Evolutionary conservation across 345 rosid genomes (phyloP).

Genomic region (Euphorbia lathyris): DNA sequence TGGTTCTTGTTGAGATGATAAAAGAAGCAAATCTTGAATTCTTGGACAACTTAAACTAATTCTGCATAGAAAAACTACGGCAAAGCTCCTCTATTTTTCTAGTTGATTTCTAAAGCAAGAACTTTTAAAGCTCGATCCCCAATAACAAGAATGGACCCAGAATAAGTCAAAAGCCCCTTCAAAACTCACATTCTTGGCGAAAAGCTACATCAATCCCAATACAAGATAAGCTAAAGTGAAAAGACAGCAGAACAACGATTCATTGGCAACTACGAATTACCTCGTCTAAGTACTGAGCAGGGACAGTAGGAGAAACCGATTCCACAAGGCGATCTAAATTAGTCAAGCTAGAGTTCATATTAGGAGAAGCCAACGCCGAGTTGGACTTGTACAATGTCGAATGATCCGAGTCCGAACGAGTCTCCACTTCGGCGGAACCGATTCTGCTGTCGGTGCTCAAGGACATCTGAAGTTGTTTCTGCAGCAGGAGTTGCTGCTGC

Average conservation of each 20-base stretch:
- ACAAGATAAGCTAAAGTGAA: background rate
- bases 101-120: background rate
- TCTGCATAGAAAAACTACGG: background rate
- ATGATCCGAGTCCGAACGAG: conserved; percentile 28
- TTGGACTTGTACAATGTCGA: conserved; percentile 36
- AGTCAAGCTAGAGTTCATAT: conserved; percentile 17
- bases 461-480: conserved; percentile 20
- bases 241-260: background rate
- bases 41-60: background rate
- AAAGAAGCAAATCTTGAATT: background rate
- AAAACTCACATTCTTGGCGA: background rate
- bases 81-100: background rate
- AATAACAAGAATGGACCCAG: background rate
- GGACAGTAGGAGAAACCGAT: conserved; percentile 48
- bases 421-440: conserved; percentile 22
- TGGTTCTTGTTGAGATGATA: background rate
- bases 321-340: conserved; percentile 59
- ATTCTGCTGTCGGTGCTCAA: conserved; percentile 14
- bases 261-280: conserved; percentile 16
- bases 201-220: background rate
- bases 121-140: background rate
- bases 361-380: conserved; percentile 28
- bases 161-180: background rate
- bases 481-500: conserved; percentile 33
- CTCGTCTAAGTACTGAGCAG: conserved; percentile 38